These are phyloP conservation scores for Porpolomopsis calyptriformis DNA, from an alignment of 768 basidiomycete species.

Conservation along the genomic window DNA sequence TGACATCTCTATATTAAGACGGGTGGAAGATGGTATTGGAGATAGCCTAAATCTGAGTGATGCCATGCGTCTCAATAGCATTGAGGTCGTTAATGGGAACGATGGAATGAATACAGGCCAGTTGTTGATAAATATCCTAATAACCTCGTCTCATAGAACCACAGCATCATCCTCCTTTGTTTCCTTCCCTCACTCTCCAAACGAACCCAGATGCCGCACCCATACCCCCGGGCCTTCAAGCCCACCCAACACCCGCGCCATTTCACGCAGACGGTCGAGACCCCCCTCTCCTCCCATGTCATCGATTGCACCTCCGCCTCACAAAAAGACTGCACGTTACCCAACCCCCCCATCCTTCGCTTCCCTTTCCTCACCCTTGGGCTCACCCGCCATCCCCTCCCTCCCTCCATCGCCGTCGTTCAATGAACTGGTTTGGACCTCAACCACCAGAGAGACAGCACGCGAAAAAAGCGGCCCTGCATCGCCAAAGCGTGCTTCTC, in stretches of 20 bases:
- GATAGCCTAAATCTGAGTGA: conserved; percentile 21
- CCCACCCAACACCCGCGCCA: too few species aligned
- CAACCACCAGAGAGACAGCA: neutral
- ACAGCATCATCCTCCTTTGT: too few species aligned
- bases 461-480: neutral
- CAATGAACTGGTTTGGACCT: neutral
- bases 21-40: conserved; percentile 37
- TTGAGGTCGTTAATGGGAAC: neutral
- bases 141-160: too few species aligned
- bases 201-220: too few species aligned
- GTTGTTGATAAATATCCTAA: too few species aligned
- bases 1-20: conserved; percentile 33
- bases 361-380: conserved; percentile 14
- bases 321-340: neutral
- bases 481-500: too few species aligned
- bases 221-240: too few species aligned
- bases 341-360: conserved; percentile 13
- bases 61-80: neutral
- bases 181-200: too few species aligned
- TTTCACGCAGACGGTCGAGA: too few species aligned
- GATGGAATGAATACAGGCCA: neutral
- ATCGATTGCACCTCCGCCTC: neutral
- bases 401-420: conserved; percentile 20
- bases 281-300: neutral
- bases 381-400: conserved; percentile 10